A percentile compares a stretch with the other conserved stretches of the same genome.
phyloP scores from a whole-genome alignment of 2,329 filamentous ascomycete species.

The Penicillium sp. region DNA sequence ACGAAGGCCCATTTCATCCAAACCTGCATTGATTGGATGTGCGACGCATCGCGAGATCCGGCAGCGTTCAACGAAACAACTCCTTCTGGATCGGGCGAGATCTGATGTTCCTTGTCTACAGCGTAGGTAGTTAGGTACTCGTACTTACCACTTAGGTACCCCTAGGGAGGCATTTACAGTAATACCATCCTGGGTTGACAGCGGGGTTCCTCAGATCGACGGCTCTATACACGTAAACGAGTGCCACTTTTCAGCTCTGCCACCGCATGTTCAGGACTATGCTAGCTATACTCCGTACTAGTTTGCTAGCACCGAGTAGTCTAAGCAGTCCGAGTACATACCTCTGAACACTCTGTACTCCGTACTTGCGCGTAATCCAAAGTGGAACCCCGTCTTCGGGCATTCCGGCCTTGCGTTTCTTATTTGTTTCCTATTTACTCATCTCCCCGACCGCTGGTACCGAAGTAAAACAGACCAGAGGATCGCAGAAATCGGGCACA shows the following conservation, averaged over 20 bases:
- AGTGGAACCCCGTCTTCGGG: constrained; percentile 16
- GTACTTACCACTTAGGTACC: background rate
- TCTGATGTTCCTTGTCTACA: background rate
- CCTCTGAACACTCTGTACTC: background rate
- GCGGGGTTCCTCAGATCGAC: constrained; percentile 19
- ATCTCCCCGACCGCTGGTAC: background rate
- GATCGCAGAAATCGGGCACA: background rate
- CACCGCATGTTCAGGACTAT: too few relatives aligned
- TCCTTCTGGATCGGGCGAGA: background rate
- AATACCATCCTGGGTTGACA: constrained; percentile 5
- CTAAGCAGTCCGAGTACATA: background rate
- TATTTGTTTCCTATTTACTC: background rate
- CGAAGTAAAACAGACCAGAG: too few relatives aligned
- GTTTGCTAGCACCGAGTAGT: background rate
- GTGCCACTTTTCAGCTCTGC: constrained; percentile 18
- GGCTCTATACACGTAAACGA: constrained; percentile 2
- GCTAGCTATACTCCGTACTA: background rate
- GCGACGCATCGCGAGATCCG: constrained; percentile 10
- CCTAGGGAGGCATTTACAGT: background rate
- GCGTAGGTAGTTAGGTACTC: too few relatives aligned
- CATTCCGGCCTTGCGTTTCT: constrained; percentile 8
- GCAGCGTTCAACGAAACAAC: constrained; percentile 8
- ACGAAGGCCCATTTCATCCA: constrained; percentile 10
- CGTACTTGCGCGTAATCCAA: background rate
- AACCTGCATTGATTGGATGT: background rate